Evolutionary conservation across 2,329 filamentous ascomycete species (phyloP), one percentile per base, ranked within the genome.

Genomic region (Alternaria alternata): DNA sequence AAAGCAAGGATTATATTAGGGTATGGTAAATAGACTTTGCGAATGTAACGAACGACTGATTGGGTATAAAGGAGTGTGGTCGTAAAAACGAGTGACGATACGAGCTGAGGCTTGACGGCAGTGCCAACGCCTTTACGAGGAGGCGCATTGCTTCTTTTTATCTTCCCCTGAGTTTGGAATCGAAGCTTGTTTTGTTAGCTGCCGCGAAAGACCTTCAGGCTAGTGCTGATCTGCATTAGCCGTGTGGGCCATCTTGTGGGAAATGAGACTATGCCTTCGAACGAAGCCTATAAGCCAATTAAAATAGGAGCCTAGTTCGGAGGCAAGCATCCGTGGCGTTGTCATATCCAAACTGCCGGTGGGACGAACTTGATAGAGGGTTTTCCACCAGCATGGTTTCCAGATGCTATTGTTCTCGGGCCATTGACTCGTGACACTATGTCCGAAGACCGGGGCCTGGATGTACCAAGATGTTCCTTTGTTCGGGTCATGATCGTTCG

Each of bases 161-260:
- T 39, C 7, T 18, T 47, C 59, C 62, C 62, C 57, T 62, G 57
- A 57, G 49, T 48, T 59, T 53, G 55, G 48, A 30, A 48, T 18
- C 24, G 34, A 62, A 42, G 55, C 55, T 62, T 64, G 59, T 57
- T 46, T 49, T 47, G 28, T 44, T 62, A 62, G 59, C 51, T 32
- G 55, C 52, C 22, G 59, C 36, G 26, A 38, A 46, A 14, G 28
- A 39, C 41, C 5, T 54, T 39, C 11, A 47, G 24, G 34, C 52
- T 55, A 54, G 51, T 38, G 52, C 42, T 24, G 57, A 56, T 59
- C 57, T 32, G 57, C 52, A 46, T 56, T 54, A 56, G 46, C 41
- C 20, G 30, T 42, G 54, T 48, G 47, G 42, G 24, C 20, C 28
- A 53, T n/a, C 51, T 28, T 3, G 26, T 30, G 12, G 18, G 38